Conservation (phyloP, 2,329 filamentous ascomycete genomes). For the Penicillium sp. region DNA sequence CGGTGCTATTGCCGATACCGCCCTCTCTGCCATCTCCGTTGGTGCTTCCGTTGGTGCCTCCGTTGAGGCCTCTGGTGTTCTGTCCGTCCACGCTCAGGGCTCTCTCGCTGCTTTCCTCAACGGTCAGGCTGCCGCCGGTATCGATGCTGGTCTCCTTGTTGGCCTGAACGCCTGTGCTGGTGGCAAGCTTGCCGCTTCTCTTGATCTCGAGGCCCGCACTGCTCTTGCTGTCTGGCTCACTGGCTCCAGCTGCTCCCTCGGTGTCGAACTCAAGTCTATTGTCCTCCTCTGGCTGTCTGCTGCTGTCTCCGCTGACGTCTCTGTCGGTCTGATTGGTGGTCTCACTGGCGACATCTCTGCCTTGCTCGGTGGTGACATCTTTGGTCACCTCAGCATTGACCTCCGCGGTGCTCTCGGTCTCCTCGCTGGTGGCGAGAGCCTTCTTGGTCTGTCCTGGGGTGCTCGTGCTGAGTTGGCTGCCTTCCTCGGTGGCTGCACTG, state of each 20-base stretch:
- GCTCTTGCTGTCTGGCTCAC: slow-evolving; percentile 30
- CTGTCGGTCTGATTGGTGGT: slow-evolving; percentile 22
- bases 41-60: slow-evolving; percentile 28
- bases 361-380: slow-evolving; percentile 28
- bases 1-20: slow-evolving; percentile 23
- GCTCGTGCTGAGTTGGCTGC: slow-evolving; percentile 33
- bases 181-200: slow-evolving; percentile 24
- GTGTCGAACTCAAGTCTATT: slow-evolving; percentile 33
- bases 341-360: slow-evolving; percentile 25
- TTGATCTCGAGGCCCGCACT: slow-evolving; percentile 26
- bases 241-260: slow-evolving; percentile 27
- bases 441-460: slow-evolving; percentile 27
- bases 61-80: slow-evolving; percentile 26
- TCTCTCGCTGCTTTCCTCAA: slow-evolving; percentile 31
- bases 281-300: slow-evolving; percentile 34
- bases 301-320: slow-evolving; percentile 22
- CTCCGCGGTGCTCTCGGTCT: slow-evolving; percentile 29
- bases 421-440: slow-evolving; percentile 27
- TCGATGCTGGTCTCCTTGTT: slow-evolving; percentile 26
- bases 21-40: slow-evolving; percentile 28
- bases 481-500: slow-evolving; percentile 28
- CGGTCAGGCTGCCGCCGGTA: slow-evolving; percentile 19
- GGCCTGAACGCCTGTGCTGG: slow-evolving; percentile 25
- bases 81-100: slow-evolving; percentile 25
- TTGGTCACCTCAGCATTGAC: slow-evolving; percentile 24